Evolutionary conservation across 2,329 filamentous ascomycete genomes (phyloP), one percentile per base, ranked within the genome.

Genomic region (Teratosphaeria nubilosa): DNA sequence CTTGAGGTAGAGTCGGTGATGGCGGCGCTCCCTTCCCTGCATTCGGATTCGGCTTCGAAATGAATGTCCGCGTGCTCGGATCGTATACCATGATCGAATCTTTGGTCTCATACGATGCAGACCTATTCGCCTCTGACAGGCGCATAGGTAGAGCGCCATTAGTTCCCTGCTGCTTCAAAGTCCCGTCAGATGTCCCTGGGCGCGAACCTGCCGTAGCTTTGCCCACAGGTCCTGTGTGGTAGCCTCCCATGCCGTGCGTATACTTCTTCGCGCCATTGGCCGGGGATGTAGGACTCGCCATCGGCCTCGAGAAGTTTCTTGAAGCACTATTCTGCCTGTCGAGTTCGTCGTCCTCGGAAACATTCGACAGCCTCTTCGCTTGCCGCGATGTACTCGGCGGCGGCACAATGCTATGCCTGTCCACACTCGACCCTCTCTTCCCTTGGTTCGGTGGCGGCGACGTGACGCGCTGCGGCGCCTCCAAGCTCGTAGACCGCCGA

Each of bases 151-250:
- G 14, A 52, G 53, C 13, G 30, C 30, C 9, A 14, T 20, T 20
- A 13, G 58, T 51, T 6, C 52, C 57, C 31, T 48, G 48, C 51
- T 30, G 51, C 54, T 57, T 60, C 58, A 5, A 30, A 22, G 27
- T 50, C 27, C 59, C 60, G 2, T 56, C 32, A 10, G 59, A 37
- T 11, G 52, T 55, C 53, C 14, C 31, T 31, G 53, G 27, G 27
- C 27, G 24, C 53, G 24, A 24, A 9, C 20, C 53, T 24, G 27
- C 16, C 50, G 9, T 20, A 24, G 20, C 27, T 13, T 51, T 30
- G 3, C 86, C 76, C 77, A 86, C 84, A 59, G 84, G 80, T 63
- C 84, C 78, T 16, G 84, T 85, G 84, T 53, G 87, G 80, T 69
- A 87, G 64, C 32, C 74, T 69, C 62, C 78, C 66, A 50, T 77